Evolutionary conservation across 2,329 filamentous ascomycete species (phyloP).

Genomic region (Colletotrichum tabaci): DNA sequence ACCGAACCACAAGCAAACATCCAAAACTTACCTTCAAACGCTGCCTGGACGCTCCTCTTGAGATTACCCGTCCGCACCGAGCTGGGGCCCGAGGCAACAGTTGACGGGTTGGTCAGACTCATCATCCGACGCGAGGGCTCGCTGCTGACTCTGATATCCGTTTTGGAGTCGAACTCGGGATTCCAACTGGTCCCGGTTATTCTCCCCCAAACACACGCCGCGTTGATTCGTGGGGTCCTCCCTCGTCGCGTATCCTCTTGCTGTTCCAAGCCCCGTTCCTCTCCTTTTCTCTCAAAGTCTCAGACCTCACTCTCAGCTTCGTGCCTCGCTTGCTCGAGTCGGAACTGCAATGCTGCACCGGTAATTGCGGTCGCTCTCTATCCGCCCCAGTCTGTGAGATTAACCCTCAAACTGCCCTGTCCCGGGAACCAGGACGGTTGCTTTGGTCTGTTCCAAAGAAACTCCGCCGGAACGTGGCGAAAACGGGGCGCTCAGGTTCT

Average conservation of each 20-base stretch:
- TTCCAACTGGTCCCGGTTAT: slow-evolving; percentile 15
- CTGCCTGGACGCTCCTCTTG: slow-evolving; percentile 73
- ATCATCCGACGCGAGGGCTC: slow-evolving; percentile 51
- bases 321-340: slow-evolving; percentile 13
- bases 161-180: slow-evolving; percentile 16
- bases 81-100: slow-evolving; percentile 64
- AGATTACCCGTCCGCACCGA: slow-evolving; percentile 61
- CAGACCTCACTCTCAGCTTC: slow-evolving; percentile 2
- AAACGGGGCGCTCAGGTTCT: slow-evolving; percentile 18
- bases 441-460: slow-evolving; percentile 14
- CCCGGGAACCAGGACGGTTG: slow-evolving; percentile 26
- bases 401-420: slow-evolving; percentile 23
- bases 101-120: slow-evolving; percentile 69
- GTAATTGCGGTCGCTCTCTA: slow-evolving; percentile 2
- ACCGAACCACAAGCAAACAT: slow-evolving; percentile 34
- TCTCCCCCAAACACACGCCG: slow-evolving; percentile 8
- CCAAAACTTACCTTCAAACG: slow-evolving; percentile 70
- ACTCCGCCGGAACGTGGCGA: slow-evolving; percentile 17
- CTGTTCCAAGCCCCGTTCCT: background rate
- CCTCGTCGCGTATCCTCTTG: slow-evolving; percentile 7
- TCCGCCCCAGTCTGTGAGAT: slow-evolving; percentile 10
- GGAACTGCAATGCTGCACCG: slow-evolving; percentile 4
- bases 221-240: slow-evolving; percentile 9
- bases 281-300: too few relatives aligned
- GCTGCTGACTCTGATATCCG: slow-evolving; percentile 31